Base-by-base conservation (phyloP, 371 early-diverging fungal species). In the Saksenaea oblongispora region DNA sequence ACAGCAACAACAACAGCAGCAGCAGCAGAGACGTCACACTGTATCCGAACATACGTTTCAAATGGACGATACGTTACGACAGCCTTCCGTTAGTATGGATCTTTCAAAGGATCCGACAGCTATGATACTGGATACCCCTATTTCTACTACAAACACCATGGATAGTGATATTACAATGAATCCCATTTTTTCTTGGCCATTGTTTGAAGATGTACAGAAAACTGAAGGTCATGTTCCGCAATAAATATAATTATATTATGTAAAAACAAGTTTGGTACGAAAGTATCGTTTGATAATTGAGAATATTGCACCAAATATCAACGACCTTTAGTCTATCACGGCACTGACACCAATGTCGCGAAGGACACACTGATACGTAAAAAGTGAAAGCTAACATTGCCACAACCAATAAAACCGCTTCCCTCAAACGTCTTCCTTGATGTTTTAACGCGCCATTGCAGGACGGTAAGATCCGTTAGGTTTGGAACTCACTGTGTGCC, bases 1-100 rank as follows among this genome's bases (percentile, higher is more conserved):
- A n/a, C 51, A 22, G 37, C 35, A 47, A 35, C 37, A 37, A 10
- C 61, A 58, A 8, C 39, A 53, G 22, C 63, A 57, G 31, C 63
- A 34, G 34, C 64, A 57, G 24, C 51, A 56, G 47, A 57, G 57
- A 17, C 51, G 22, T 2, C 51, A 47, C 22, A 22, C 51, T 22
- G 22, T 47, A 18, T 47, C 51, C 5, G 51, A 47, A 47, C 51
- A 47, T 9, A 7, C 51, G 17, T 47, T 47, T 11, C 18, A 10
- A 10, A 18, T 47, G 3, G 22, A 22, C 10, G 22, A 47, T 18
- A 2, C 27, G 5, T 10, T 18, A 11, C 24, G 8, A n/a, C 24
- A 17, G 22, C 22, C 51, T 11, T 22, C 51, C 22, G 24, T 22
- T 0, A 18, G 10, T 47, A 22, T 47, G 17, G 51, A 47, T 3